Percentiles rank a stretch among this genome's conserved stretches.
These are phyloP conservation scores for Hanseniaspora pseudoguilliermondii DNA, from an alignment of 805 yeast species.

Conservation along the genomic window DNA sequence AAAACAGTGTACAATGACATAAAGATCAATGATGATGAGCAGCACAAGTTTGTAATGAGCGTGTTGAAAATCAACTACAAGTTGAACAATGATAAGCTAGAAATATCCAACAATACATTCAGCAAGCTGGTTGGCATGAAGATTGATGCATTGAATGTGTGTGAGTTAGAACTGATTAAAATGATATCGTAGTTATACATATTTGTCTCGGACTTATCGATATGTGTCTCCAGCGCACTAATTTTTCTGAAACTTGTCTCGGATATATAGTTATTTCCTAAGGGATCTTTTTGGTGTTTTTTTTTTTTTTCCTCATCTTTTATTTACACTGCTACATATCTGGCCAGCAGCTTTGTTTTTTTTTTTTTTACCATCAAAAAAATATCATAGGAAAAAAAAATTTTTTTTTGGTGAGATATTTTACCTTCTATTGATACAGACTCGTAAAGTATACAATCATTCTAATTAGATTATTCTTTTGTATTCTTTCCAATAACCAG, in stretches of 20 bases:
- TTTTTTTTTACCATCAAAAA: background rate
- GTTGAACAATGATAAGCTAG: slow-evolving; percentile 29
- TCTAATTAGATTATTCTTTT: too few species aligned
- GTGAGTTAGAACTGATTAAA: background rate
- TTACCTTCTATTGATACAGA: too few species aligned
- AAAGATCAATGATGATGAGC: background rate
- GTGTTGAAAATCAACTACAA: slow-evolving; percentile 36
- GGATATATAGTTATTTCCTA: background rate
- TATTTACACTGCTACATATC: background rate
- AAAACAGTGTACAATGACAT: background rate
- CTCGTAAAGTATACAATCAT: too few species aligned
- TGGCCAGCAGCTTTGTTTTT: background rate
- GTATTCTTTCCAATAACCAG: too few species aligned
- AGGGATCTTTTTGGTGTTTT: background rate
- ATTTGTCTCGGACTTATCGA: too few species aligned
- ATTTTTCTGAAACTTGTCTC: too few species aligned
- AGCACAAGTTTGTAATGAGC: slow-evolving; percentile 33
- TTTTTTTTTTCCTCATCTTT: background rate
- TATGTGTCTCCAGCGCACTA: too few species aligned
- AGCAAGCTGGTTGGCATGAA: slow-evolving; percentile 5
- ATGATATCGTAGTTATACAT: background rate
- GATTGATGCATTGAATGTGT: background rate
- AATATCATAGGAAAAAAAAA: too few species aligned
- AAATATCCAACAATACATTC: background rate
- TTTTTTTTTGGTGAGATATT: too few species aligned